Evolutionary conservation across 352 stramenopile genomes (phyloP).

Genomic region (Pseudoperonospora humuli): DNA sequence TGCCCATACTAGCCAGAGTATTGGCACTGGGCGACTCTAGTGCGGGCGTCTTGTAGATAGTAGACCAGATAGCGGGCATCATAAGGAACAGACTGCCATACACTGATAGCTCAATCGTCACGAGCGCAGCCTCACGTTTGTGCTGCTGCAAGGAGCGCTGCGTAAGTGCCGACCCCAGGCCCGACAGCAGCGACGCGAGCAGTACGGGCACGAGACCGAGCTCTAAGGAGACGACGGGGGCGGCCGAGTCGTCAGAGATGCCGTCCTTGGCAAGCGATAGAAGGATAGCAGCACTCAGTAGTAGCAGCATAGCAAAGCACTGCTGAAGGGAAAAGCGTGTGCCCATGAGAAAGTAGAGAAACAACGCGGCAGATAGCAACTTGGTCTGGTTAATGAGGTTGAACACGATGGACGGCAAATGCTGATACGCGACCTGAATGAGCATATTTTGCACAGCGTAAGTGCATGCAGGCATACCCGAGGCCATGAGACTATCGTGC

Average conservation of each 20-base stretch:
- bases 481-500: constrained; percentile 48
- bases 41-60: constrained; percentile 29
- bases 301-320: constrained; percentile 67
- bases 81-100: constrained; percentile 71
- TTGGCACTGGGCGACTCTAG: constrained; percentile 26
- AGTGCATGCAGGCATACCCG: constrained; percentile 67
- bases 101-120: constrained; percentile 75
- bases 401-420: constrained; percentile 76
- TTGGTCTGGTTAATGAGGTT: constrained; percentile 88
- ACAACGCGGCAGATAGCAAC: constrained; percentile 72
- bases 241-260: constrained; percentile 5
- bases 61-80: constrained; percentile 36
- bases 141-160: constrained; percentile 74
- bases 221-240: constrained; percentile 42
- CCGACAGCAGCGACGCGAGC: constrained; percentile 64
- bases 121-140: constrained; percentile 57
- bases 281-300: constrained; percentile 57
- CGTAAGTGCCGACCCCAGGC: constrained; percentile 64
- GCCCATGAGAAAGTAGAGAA: constrained; percentile 61
- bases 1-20: constrained; percentile 15
- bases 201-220: constrained; percentile 62
- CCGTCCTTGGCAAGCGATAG: constrained; percentile 56
- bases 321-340: constrained; percentile 62
- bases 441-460: constrained; percentile 86
- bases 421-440: constrained; percentile 77